Conservation (phyloP, 1,139 yeast genomes). For the Zygosaccharomyces pseudobailii region DNA sequence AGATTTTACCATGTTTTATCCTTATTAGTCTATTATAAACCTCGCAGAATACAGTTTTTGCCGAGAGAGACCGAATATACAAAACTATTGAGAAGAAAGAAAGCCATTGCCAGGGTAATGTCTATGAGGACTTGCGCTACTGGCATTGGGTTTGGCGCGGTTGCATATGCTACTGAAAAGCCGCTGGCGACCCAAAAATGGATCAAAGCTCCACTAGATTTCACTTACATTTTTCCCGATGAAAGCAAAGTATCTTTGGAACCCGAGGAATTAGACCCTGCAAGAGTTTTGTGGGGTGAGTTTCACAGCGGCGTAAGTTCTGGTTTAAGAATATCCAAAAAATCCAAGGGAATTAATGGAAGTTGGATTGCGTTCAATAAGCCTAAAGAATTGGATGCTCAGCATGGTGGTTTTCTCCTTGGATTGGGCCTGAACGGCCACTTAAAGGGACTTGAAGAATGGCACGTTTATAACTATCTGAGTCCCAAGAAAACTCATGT, state of each 20-base stretch:
- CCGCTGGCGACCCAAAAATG: conserved; percentile 85
- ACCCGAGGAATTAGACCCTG: conserved; percentile 48
- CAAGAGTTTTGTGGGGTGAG: conserved; percentile 70
- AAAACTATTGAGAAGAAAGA: conserved; percentile 40
- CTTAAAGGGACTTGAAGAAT: conserved; percentile 75
- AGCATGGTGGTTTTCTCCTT: conserved; percentile 91
- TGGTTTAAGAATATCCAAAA: conserved; percentile 70
- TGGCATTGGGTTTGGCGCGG: conserved; percentile 76
- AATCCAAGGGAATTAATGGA: conserved; percentile 71
- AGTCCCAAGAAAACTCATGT: conserved; percentile 87
- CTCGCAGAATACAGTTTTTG: conserved; percentile 25
- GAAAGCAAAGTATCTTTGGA: conserved; percentile 61
- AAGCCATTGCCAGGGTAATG: conserved; percentile 58
- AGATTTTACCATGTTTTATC: conserved; percentile 74
- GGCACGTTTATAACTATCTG: conserved; percentile 92
- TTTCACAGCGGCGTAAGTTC: conserved; percentile 92
- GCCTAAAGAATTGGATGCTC: conserved; percentile 63
- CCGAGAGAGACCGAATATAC: conserved; percentile 27
- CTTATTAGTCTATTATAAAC: conserved; percentile 32
- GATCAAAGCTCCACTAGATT: conserved; percentile 71
- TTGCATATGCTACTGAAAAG: conserved; percentile 60
- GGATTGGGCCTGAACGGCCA: conserved; percentile 94
- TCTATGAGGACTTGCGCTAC: conserved; percentile 68
- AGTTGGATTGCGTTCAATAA: conserved; percentile 90
- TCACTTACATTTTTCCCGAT: conserved; percentile 64